Conservation (phyloP, 768 basidiomycete genomes). For the Serendipita indica region DNA sequence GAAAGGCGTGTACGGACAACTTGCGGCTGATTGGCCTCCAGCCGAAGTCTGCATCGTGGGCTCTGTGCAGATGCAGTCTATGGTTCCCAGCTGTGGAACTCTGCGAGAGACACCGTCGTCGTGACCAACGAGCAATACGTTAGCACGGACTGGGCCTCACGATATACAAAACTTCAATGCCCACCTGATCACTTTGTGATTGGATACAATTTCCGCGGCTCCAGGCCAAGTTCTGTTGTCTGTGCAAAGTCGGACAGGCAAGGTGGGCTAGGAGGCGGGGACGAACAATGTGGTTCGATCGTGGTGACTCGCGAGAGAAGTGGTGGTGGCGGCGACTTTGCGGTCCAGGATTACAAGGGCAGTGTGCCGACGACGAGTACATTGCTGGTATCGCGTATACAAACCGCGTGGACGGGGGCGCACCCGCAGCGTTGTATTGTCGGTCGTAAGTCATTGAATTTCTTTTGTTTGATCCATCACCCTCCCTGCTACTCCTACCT, state of each 20-base stretch:
- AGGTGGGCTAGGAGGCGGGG: background rate
- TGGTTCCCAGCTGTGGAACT: background rate
- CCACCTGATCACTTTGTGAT: constrained; percentile 1
- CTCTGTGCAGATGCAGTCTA: constrained; percentile 11
- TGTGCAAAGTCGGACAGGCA: background rate
- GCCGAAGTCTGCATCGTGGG: background rate
- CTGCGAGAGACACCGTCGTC: background rate
- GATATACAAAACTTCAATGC: constrained; percentile 10
- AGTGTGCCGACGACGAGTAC: constrained; percentile 11
- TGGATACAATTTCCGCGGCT: background rate
- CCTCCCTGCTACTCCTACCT: background rate
- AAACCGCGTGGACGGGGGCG: background rate
- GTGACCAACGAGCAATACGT: constrained; percentile 10
- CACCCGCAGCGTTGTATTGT: constrained; percentile 10
- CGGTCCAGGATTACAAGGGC: constrained; percentile 9
- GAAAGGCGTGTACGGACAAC: constrained; percentile 9
- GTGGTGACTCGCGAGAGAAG: background rate
- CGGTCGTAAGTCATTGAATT: background rate
- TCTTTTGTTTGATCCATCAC: background rate
- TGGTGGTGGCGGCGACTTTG: constrained; percentile 8
- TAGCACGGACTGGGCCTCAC: constrained; percentile 9
- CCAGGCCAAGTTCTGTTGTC: background rate
- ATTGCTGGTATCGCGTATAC: constrained; percentile 10
- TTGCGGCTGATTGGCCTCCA: constrained; percentile 10
- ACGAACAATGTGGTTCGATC: too few relatives aligned